A percentile compares a stretch with the other conserved stretches of the same genome.
Evolutionary conservation across 2,329 filamentous ascomycete species (phyloP).

Genomic region (Talaromyces verruculosus): DNA sequence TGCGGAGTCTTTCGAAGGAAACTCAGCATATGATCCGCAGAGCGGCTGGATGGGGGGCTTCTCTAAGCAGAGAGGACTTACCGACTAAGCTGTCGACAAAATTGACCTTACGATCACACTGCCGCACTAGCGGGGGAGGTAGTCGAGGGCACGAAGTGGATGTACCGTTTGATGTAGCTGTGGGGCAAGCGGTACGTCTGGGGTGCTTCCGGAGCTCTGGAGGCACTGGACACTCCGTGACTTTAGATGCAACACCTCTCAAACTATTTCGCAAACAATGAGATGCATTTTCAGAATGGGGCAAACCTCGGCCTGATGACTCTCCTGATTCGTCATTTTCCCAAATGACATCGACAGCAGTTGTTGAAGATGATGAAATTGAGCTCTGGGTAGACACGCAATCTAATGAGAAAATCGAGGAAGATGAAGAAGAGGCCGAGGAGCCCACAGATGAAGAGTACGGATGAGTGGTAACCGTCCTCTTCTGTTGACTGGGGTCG

Average conservation of each 20-base stretch:
- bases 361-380: constrained; percentile 65
- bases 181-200: constrained; percentile 54
- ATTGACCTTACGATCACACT: constrained; percentile 87
- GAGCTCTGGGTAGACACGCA: constrained; percentile 65
- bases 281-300: constrained; percentile 26
- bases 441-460: constrained; percentile 72
- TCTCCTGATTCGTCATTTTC: constrained; percentile 38
- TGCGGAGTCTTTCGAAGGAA: constrained; percentile 73
- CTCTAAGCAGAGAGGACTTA: constrained; percentile 57
- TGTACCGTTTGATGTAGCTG: constrained; percentile 48
- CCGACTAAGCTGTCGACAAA: constrained; percentile 97
- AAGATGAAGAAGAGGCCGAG: constrained; percentile 72
- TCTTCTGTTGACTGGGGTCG: constrained; percentile 39
- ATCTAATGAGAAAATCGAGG: constrained; percentile 75
- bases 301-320: constrained; percentile 29
- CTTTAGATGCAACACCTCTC: constrained; percentile 33
- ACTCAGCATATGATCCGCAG: constrained; percentile 29
- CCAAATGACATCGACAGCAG: constrained; percentile 57
- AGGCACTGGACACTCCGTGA: constrained; percentile 37
- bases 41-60: constrained; percentile 34
- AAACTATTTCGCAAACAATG: constrained; percentile 30
- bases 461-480: constrained; percentile 49
- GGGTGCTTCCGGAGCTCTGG: constrained; percentile 52
- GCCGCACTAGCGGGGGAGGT: constrained; percentile 76
- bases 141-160: constrained; percentile 57